Evolutionary conservation across 352 stramenopile species (phyloP), one percentile per base, ranked within the genome.

Genomic region (Globisporangium alternatum): DNA sequence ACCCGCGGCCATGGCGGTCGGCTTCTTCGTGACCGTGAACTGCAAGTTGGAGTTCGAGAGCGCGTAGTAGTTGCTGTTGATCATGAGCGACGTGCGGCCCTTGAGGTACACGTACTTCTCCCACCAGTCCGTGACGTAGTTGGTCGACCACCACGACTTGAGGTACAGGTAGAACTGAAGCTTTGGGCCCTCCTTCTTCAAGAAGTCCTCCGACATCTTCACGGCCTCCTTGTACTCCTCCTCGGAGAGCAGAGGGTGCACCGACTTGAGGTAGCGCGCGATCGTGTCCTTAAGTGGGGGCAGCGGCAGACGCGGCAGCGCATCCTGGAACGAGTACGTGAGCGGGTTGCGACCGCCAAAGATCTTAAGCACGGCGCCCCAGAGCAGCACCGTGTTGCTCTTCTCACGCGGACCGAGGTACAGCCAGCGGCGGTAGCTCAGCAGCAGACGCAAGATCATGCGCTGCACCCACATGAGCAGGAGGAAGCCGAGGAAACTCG

Each of bases 1-100:
- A 13, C 71, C 74, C 8, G 89, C 89, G 2, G 89, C 82, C 54
- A 90, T 66, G 1, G 89, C 83, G 6, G 77, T 49, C 15, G 79
- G 86, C 53, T 91, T 89, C 21, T 74, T 77, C 5, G 87, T 85
- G 0, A 81, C 72, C 56, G 77, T 75, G 58, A 87, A 89, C 25
- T 89, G 62, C 4, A 91, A 56, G 60, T 91, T 90, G 21, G 75
- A 55, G 22, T 76, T 72, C 8, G 81, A 86, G 22, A 97, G 76
- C 7, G 85, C 88, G 63, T 97, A 97, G 78, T 97, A 97, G 72
- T 97, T 97, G 73, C 81, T 94, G 75, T 97, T 97, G 71, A 97
- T 95, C 78, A 92, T 91, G 64, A 97, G 77, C 30, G 89, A 93
- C 52, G 80, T 91, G 61, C 90, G 86, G 65, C 86, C 86, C 60